A percentile compares a stretch with the other conserved stretches of the same genome.
Evolutionary conservation across 2,329 filamentous ascomycete genomes (phyloP).

Genomic region (Paecilomyces formosus): DNA sequence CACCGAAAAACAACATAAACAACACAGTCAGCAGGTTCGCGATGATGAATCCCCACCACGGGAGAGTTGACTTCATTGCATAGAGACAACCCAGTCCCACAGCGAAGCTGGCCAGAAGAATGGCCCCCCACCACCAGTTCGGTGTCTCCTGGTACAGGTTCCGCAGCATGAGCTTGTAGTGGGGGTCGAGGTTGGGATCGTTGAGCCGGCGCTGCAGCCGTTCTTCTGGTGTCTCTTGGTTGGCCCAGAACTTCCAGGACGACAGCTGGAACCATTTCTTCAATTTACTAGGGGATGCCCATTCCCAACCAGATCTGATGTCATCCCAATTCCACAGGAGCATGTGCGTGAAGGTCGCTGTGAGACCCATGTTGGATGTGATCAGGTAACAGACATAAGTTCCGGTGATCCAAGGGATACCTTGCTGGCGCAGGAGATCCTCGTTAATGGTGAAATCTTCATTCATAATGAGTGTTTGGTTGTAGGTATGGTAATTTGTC

Average conservation of each 20-base stretch:
- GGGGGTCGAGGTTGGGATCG: conserved; percentile 25
- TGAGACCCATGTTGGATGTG: conserved; percentile 40
- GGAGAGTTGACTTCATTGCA: conserved; percentile 26
- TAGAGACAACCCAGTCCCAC: conserved; percentile 35
- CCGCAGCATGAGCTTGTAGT: conserved; percentile 34
- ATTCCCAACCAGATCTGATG: conserved; percentile 29
- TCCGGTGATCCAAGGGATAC: conserved; percentile 37
- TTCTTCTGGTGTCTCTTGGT: conserved; percentile 5
- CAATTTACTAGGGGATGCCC: conserved; percentile 4
- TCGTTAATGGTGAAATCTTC: conserved; percentile 31
- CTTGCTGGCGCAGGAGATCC: conserved; percentile 23
- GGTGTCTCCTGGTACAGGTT: conserved; percentile 34
- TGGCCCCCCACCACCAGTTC: conserved; percentile 34
- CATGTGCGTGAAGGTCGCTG: conserved; percentile 41
- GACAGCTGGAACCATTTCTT: conserved; percentile 4
- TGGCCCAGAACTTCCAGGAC: conserved; percentile 5
- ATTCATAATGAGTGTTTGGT: conserved; percentile 38
- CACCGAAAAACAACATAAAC: conserved; percentile 35
- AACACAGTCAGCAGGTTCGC: conserved; percentile 27
- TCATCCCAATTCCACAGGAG: conserved; percentile 33
- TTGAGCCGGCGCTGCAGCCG: conserved; percentile 2
- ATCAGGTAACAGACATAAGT: conserved; percentile 36
- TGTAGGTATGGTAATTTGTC: conserved; percentile 30
- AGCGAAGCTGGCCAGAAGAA: conserved; percentile 27
- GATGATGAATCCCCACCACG: conserved; percentile 39